Percentiles rank a stretch among this genome's conserved stretches.
Conservation (phyloP, 140 eudicot species). For the Flaveria floridana region DNA sequence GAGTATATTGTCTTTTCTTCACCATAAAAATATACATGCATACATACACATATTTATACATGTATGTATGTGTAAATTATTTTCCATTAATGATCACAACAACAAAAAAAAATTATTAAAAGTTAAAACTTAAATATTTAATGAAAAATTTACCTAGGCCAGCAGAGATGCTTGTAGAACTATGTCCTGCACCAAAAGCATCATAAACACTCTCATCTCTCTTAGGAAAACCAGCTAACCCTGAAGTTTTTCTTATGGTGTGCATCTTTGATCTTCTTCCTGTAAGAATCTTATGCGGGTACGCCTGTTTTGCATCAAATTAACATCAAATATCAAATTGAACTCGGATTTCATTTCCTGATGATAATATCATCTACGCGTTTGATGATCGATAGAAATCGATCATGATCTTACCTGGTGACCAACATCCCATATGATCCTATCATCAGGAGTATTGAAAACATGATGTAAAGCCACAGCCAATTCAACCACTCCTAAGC, state of each 20-base stretch:
- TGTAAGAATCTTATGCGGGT: constrained; percentile 83
- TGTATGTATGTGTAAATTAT: neutral
- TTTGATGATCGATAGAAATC: too few species aligned
- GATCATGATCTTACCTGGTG: constrained; percentile 61
- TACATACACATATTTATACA: neutral
- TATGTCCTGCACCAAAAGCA: constrained; percentile 94
- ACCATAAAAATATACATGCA: neutral
- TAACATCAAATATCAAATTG: neutral
- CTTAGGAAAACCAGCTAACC: constrained; percentile 89
- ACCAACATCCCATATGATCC: constrained; percentile 93
- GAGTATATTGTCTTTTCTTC: neutral
- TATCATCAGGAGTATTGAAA: constrained; percentile 79
- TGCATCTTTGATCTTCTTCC: constrained; percentile 92
- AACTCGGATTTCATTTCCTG: too few species aligned
- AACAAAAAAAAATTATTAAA: neutral
- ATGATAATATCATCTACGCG: too few species aligned
- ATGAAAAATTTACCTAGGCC: constrained; percentile 64
- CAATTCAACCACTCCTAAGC: constrained; percentile 89
- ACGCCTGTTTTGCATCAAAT: constrained; percentile 49
- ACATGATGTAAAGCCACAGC: constrained; percentile 94
- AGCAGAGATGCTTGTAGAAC: constrained; percentile 95
- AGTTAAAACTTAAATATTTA: neutral
- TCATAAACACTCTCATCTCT: constrained; percentile 87
- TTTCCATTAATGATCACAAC: neutral
- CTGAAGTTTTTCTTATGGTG: constrained; percentile 80